These are phyloP conservation scores for Fraxinus quadrangulata DNA, from an alignment of 257 asterid genomes.

Conservation along the genomic window DNA sequence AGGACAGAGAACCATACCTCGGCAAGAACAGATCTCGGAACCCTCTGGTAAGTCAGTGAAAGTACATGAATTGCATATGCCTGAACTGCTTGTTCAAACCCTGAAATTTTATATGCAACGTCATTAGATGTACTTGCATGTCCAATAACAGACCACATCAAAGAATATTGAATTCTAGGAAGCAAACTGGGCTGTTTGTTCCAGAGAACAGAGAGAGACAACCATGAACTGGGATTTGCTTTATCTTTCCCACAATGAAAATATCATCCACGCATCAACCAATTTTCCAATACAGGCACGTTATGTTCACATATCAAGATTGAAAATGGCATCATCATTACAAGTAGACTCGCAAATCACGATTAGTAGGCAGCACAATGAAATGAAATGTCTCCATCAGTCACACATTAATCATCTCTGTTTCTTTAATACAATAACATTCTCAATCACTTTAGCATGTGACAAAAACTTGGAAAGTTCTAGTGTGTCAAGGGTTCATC, in stretches of 20 bases:
- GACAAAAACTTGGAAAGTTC: no score
- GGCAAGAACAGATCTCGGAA: conserved; percentile 73
- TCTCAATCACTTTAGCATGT: no score
- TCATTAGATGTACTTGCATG: not conserved
- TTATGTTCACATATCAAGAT: not conserved
- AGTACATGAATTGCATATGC: conserved; percentile 82
- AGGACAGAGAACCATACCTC: conserved; percentile 60
- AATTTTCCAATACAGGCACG: not conserved
- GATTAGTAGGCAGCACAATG: no score
- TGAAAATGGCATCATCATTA: not conserved
- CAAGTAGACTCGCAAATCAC: not conserved
- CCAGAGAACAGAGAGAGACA: not conserved
- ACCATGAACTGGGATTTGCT: not conserved
- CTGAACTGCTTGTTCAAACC: conserved; percentile 89
- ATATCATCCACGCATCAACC: no score
- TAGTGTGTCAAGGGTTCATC: no score
- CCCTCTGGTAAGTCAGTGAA: conserved; percentile 71
- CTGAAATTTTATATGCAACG: conserved; percentile 36
- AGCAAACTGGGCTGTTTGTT: not conserved
- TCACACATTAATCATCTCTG: no score
- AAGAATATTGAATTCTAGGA: not conserved
- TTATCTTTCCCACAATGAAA: no score
- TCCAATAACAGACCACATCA: not conserved
- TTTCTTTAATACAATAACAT: no score
- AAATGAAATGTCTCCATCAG: no score